These are phyloP conservation scores for Scenedesmus sp. DNA, from an alignment of 163 green algal species.

Conservation along the genomic window DNA sequence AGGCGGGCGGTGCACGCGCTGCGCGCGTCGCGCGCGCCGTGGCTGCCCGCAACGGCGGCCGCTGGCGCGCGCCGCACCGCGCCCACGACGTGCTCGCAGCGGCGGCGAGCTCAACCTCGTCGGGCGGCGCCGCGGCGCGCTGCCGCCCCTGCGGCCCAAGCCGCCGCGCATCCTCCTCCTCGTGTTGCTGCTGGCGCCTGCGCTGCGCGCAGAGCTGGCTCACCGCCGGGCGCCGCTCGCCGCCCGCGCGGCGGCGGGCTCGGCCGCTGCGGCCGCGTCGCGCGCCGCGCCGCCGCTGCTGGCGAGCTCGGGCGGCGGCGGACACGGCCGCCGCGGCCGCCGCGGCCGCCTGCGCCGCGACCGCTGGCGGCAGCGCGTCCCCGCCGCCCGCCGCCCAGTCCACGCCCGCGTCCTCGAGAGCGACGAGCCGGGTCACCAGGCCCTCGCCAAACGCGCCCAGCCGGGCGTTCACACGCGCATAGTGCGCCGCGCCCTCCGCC, in stretches of 20 bases:
- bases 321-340: neutral
- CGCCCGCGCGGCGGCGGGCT: too few species aligned
- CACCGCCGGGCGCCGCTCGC: neutral
- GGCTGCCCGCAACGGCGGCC: neutral
- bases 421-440: slow-evolving; percentile 31
- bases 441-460: slow-evolving; percentile 19
- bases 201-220: too few species aligned
- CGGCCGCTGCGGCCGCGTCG: neutral
- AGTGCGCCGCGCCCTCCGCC: slow-evolving; percentile 10
- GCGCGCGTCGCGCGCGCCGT: too few species aligned
- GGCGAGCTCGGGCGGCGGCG: neutral
- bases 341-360: neutral
- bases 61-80: too few species aligned
- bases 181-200: too few species aligned
- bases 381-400: too few species aligned
- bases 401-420: slow-evolving; percentile 30
- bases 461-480: slow-evolving; percentile 9
- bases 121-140: too few species aligned
- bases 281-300: neutral
- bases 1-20: too few species aligned
- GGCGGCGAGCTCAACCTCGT: too few species aligned
- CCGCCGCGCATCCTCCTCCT: too few species aligned
- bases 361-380: neutral
- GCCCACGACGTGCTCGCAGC: too few species aligned
- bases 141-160: too few species aligned